Base-by-base conservation (phyloP, 2,329 filamentous ascomycete genomes). In the Fusarium ambrosium region DNA sequence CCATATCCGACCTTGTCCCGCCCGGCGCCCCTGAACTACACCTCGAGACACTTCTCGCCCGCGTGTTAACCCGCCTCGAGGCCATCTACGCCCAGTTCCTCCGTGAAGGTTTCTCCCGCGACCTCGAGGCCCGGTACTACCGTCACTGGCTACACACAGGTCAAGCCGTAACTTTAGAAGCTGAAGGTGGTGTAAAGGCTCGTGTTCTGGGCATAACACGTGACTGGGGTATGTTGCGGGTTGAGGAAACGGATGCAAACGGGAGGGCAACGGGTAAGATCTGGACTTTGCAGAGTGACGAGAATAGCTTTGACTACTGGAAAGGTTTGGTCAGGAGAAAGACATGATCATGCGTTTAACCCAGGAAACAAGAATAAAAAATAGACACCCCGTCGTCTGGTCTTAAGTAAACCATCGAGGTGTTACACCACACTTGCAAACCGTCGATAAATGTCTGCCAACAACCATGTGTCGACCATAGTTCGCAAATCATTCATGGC, bases 251-350 rank as follows among this genome's bases (percentile, higher is more conserved):
- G 63, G 92, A 92, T 4, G 89, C 87, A 81, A 89, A 93, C 68
- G 94, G 95, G 72, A 87, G 92, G 63, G 86, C 88, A 3, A 98
- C 94, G 0, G 95, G 96, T 0, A 93, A 89, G 83, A 86, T 93
- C 60, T 96, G 93, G 89, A 91, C 93, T 77, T 84, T 99, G 84
- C 95, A 98, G 86, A 98, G 95, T 82, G 97, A 99, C 82, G 95
- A 95, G 81, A 99, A 99, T 80, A 98, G 95, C 82, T 99, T 99
- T 86, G 97, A 99, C 84, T 99, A 98, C 82, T 97, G 98, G 85
- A 94, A 90, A 80, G 97, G 97, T 0, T 80, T 99, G 78, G 86
- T 99, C 22, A 94, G 91, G 86, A 90, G 92, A 79, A 98, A 97
- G 87, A 83, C 92, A 2, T 95, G 81, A 29, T 5, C 34, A 64